These are phyloP conservation scores for Platismatia glauca DNA, from an alignment of 495 filamentous ascomycete genomes.

Conservation along the genomic window DNA sequence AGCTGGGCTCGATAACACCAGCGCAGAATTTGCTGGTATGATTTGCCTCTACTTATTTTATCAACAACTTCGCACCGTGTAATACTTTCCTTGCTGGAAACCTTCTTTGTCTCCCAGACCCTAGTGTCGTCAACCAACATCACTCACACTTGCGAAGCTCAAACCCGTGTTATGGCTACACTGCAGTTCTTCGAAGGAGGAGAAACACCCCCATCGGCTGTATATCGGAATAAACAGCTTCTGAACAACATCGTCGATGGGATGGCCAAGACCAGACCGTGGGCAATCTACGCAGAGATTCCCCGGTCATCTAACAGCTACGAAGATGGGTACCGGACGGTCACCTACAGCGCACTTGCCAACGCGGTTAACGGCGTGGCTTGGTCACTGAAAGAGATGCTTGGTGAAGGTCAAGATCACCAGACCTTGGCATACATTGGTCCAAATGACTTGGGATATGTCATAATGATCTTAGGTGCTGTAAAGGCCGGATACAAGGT, in stretches of 20 bases:
- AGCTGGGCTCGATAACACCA: too few relatives aligned
- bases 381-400: constrained; percentile 27
- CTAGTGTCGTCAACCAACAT: too few relatives aligned
- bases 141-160: too few relatives aligned
- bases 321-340: background rate
- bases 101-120: too few relatives aligned
- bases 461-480: constrained; percentile 33
- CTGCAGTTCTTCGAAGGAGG: background rate
- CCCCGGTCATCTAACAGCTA: constrained; percentile 28
- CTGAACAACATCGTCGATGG: constrained; percentile 33
- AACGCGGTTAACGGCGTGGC: constrained; percentile 25
- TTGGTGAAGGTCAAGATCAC: constrained; percentile 27
- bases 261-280: constrained; percentile 30
- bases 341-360: background rate
- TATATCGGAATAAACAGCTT: constrained; percentile 7
- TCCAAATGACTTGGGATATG: constrained; percentile 36
- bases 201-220: background rate
- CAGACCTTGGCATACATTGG: constrained; percentile 37
- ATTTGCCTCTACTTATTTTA: too few relatives aligned
- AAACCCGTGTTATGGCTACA: background rate
- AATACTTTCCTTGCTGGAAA: too few relatives aligned
- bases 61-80: too few relatives aligned
- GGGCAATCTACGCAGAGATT: constrained; percentile 33
- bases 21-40: too few relatives aligned
- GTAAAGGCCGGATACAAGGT: constrained; percentile 42